Percentiles rank a stretch among this genome's conserved stretches.
phyloP scores from a whole-genome alignment of 805 yeast genomes.

The Zygotorulaspora chibaensis region DNA sequence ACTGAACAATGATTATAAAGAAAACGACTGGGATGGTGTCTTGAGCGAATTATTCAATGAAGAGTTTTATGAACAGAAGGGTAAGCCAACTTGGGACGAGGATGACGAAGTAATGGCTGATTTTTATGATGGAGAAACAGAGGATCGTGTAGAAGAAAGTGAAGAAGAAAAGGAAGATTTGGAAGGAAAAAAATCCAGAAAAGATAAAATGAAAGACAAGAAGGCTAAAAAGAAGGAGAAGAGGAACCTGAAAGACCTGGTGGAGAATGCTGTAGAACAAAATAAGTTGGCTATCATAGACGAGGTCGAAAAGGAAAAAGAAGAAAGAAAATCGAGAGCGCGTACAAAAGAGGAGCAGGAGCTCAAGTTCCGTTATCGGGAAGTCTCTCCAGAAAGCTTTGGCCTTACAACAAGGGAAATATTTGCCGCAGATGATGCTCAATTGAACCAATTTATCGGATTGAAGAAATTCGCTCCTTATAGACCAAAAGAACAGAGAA shows the following conservation, averaged over 20 bases:
- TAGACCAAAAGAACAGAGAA: conserved; percentile 64
- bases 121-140: conserved; percentile 39
- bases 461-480: conserved; percentile 92
- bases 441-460: conserved; percentile 79
- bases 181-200: conserved; percentile 36
- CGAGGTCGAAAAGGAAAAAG: conserved; percentile 56
- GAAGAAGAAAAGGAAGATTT: conserved; percentile 29
- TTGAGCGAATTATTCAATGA: conserved; percentile 85
- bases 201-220: conserved; percentile 49
- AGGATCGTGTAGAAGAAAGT: conserved; percentile 39
- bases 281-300: conserved; percentile 63
- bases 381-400: conserved; percentile 90
- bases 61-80: conserved; percentile 61
- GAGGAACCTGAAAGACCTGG: conserved; percentile 56
- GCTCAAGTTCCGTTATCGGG: conserved; percentile 75
- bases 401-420: conserved; percentile 86
- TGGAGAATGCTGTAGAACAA: conserved; percentile 73
- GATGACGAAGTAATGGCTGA: conserved; percentile 52
- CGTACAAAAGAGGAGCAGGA: conserved; percentile 42
- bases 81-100: conserved; percentile 64
- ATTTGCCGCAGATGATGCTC: conserved; percentile 80
- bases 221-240: conserved; percentile 57
- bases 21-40: conserved; percentile 84
- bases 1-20: conserved; percentile 83
- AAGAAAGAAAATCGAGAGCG: conserved; percentile 55